Conservation (phyloP, 106 monocot genomes). For the Xerophyta viscosa region DNA sequence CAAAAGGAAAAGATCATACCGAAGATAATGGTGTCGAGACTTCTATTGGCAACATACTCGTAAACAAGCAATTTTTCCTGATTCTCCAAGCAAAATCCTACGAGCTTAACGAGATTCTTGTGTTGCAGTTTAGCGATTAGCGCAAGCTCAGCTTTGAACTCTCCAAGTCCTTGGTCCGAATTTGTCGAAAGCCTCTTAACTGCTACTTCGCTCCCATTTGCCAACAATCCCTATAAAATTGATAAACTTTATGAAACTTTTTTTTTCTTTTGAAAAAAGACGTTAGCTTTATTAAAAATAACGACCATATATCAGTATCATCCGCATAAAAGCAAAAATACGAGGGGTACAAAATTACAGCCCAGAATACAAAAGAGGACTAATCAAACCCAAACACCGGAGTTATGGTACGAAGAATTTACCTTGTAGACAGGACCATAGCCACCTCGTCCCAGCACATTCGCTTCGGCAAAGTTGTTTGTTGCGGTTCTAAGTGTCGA, state of each 20-base stretch:
- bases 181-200: constrained; percentile 2
- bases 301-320: too few species aligned
- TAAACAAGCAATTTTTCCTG: constrained; percentile 7
- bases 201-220: constrained; percentile 2
- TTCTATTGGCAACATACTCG: constrained; percentile 2
- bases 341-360: too few species aligned
- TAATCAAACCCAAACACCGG: too few species aligned
- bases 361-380: too few species aligned
- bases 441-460: neutral
- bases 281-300: too few species aligned
- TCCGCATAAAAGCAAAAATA: too few species aligned
- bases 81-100: constrained; percentile 1
- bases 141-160: constrained; percentile 1
- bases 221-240: constrained; percentile 3
- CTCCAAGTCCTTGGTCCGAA: constrained; percentile 3
- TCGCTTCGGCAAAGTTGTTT: constrained; percentile 13
- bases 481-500: constrained; percentile 13
- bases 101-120: neutral
- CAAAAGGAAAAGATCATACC: constrained; percentile 1
- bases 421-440: constrained; percentile 2
- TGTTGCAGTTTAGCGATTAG: constrained; percentile 1
- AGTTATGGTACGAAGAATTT: too few species aligned
- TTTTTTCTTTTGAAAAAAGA: too few species aligned
- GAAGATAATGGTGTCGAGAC: constrained; percentile 2
- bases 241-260: too few species aligned